Percentiles rank a stretch among this genome's conserved stretches.
phyloP scores from a whole-genome alignment of 2,329 filamentous ascomycete species.

The Microascus cirrosus region DNA sequence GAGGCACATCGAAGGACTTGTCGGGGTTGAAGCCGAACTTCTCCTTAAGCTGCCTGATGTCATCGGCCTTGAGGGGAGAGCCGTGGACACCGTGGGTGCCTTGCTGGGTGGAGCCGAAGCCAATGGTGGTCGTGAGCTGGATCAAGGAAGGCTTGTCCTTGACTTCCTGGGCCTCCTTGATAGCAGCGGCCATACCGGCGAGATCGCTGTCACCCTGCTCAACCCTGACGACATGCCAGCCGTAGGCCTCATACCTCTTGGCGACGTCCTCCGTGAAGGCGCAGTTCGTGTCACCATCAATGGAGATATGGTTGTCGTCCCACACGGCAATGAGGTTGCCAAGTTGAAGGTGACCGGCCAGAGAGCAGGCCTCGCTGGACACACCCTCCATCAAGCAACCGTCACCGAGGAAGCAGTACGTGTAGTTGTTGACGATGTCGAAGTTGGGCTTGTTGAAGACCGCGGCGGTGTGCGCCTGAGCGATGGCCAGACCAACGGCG shows the following conservation, averaged over 20 bases:
- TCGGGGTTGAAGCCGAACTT: conserved; percentile 95
- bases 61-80: conserved; percentile 87
- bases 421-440: conserved; percentile 90
- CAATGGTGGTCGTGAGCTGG: conserved; percentile 94
- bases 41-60: conserved; percentile 85
- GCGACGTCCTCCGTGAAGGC: conserved; percentile 95
- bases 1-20: conserved; percentile 83
- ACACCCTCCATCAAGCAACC: conserved; percentile 98
- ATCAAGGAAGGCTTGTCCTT: conserved; percentile 96
- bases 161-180: conserved; percentile 73
- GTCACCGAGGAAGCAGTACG: conserved; percentile 93
- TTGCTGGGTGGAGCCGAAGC: conserved; percentile 85
- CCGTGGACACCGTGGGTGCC: conserved; percentile 95
- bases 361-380: conserved; percentile 81
- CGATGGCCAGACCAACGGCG: conserved; percentile 94
- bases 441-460: conserved; percentile 96
- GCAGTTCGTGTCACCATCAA: conserved; percentile 89
- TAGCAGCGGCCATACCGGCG: conserved; percentile 75
- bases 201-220: conserved; percentile 84
- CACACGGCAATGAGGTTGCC: conserved; percentile 96
- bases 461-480: conserved; percentile 81
- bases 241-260: conserved; percentile 93
- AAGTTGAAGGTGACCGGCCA: conserved; percentile 92
- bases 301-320: conserved; percentile 97
- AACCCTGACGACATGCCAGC: conserved; percentile 85